phyloP scores from a whole-genome alignment of 2,329 filamentous ascomycete species.

The Alternaria viburni region DNA sequence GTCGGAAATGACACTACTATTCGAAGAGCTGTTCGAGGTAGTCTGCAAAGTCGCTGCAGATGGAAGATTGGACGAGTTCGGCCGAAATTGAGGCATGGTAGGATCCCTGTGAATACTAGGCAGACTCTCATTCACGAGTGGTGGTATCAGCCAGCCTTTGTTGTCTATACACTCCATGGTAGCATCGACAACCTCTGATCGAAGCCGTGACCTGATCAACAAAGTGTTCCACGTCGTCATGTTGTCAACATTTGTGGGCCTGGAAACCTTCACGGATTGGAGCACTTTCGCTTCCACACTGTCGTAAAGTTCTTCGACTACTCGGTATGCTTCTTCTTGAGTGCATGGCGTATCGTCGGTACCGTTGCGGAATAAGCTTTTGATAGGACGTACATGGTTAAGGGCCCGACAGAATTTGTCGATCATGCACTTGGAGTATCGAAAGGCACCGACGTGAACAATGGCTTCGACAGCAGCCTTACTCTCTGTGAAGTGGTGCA shows the following conservation, averaged over 20 bases:
- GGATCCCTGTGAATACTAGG: slow-evolving; percentile 55
- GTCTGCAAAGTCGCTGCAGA: background rate
- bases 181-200: slow-evolving; percentile 24
- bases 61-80: slow-evolving; percentile 53
- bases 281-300: slow-evolving; percentile 26
- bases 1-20: slow-evolving; percentile 1
- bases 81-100: slow-evolving; percentile 72
- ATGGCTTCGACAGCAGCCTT: slow-evolving; percentile 23
- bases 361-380: slow-evolving; percentile 12
- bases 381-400: slow-evolving; percentile 10
- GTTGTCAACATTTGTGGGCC: slow-evolving; percentile 16
- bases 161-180: slow-evolving; percentile 16
- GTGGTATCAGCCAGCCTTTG: slow-evolving; percentile 24
- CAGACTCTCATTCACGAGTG: background rate
- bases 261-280: slow-evolving; percentile 9
- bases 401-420: slow-evolving; percentile 22
- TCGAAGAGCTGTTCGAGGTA: background rate
- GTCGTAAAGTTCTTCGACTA: slow-evolving; percentile 17
- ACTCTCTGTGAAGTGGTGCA: slow-evolving; percentile 21
- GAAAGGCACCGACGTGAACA: slow-evolving; percentile 31
- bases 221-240: slow-evolving; percentile 32
- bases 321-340: slow-evolving; percentile 5
- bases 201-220: slow-evolving; percentile 29
- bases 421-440: slow-evolving; percentile 35
- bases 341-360: slow-evolving; percentile 4